Evolutionary conservation across 2,329 filamentous ascomycete species (phyloP).

Genomic region (Blastomyces emzantsi): DNA sequence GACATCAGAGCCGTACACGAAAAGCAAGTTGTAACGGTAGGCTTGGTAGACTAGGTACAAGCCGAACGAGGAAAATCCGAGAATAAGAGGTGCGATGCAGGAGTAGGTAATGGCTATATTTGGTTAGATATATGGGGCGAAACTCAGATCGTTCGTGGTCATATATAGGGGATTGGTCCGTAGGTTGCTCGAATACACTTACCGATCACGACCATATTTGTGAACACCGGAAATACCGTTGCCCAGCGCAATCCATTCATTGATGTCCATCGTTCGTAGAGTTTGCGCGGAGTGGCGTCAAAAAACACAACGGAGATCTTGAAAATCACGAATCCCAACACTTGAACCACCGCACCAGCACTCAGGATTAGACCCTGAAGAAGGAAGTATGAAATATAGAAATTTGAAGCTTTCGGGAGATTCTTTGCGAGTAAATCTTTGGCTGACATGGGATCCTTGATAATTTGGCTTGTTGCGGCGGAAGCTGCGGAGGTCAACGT

Average conservation of each 20-base stretch:
- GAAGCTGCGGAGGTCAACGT: constrained; percentile 76
- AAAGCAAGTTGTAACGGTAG: constrained; percentile 85
- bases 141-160: no score
- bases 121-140: not conserved
- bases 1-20: constrained; percentile 68
- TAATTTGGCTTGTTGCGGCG: constrained; percentile 56
- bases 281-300: constrained; percentile 62
- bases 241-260: constrained; percentile 76
- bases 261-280: constrained; percentile 65
- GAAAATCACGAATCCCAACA: constrained; percentile 62
- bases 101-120: constrained; percentile 70
- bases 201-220: constrained; percentile 77
- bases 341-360: constrained; percentile 62
- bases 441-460: constrained; percentile 53
- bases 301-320: constrained; percentile 63
- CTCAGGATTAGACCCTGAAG: constrained; percentile 78
- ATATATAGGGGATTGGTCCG: not conserved
- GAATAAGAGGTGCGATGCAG: constrained; percentile 74
- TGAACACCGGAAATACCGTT: constrained; percentile 65
- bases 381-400: constrained; percentile 92
- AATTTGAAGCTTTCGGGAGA: constrained; percentile 80
- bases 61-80: constrained; percentile 71
- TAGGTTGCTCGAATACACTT: constrained; percentile 24
- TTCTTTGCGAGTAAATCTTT: constrained; percentile 61
- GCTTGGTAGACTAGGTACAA: constrained; percentile 75